phyloP scores from a whole-genome alignment of 2,329 filamentous ascomycete genomes.

The Monosporascus sp. region DNA sequence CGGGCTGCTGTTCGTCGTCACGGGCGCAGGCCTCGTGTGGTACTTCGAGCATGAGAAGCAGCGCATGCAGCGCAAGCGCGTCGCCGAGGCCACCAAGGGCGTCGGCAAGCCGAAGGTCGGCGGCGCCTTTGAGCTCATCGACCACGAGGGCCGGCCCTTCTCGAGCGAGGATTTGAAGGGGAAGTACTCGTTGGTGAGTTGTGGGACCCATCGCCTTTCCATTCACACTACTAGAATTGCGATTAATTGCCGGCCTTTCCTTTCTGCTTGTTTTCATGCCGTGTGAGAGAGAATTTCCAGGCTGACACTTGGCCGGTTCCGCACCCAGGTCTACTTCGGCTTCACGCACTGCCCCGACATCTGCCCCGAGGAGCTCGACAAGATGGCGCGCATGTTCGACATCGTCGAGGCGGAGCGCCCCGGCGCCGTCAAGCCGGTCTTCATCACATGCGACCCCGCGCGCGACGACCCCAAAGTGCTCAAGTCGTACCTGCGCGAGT shows the following conservation, averaged over 20 bases:
- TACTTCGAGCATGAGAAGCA: slow-evolving; percentile 95
- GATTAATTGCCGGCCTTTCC: neutral
- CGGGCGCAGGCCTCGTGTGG: slow-evolving; percentile 71
- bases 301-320: neutral
- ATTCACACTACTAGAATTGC: neutral
- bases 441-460: slow-evolving; percentile 92
- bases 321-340: slow-evolving; percentile 80
- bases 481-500: slow-evolving; percentile 82
- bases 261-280: neutral
- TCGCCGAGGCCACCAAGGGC: slow-evolving; percentile 89
- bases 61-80: slow-evolving; percentile 79
- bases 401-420: slow-evolving; percentile 49
- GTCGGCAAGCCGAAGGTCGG: slow-evolving; percentile 91
- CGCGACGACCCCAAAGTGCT: slow-evolving; percentile 83
- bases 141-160: slow-evolving; percentile 75
- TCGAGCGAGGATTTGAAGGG: slow-evolving; percentile 79
- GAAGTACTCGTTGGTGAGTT: slow-evolving; percentile 69
- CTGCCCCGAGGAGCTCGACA: slow-evolving; percentile 97
- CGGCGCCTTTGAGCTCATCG: slow-evolving; percentile 73
- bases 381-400: slow-evolving; percentile 96
- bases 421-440: slow-evolving; percentile 65
- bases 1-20: slow-evolving; percentile 75
- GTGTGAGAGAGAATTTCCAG: neutral
- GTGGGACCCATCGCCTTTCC: neutral
- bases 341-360: slow-evolving; percentile 99